These are phyloP conservation scores for Suillus cothurnatus DNA, from an alignment of 768 basidiomycete species.

Conservation along the genomic window DNA sequence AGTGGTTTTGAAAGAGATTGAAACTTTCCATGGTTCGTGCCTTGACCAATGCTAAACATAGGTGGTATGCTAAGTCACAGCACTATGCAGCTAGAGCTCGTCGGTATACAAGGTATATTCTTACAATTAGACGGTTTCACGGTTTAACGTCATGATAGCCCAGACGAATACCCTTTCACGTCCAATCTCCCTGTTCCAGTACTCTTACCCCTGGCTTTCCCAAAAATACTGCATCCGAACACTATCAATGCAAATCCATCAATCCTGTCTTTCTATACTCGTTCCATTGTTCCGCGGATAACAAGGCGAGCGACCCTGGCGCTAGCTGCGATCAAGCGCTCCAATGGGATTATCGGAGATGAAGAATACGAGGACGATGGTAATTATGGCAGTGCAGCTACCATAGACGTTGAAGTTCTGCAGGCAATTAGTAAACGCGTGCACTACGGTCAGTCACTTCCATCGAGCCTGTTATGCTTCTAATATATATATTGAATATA, in stretches of 20 bases:
- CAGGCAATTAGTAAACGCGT: slow-evolving; percentile 98
- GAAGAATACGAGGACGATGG: slow-evolving; percentile 89
- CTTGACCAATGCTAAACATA: slow-evolving; percentile 7
- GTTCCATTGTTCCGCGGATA: slow-evolving; percentile 87
- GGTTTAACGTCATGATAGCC: slow-evolving; percentile 50
- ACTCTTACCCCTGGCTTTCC: slow-evolving; percentile 71
- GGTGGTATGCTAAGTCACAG: slow-evolving; percentile 4
- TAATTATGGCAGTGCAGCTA: slow-evolving; percentile 96
- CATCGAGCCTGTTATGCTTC: not conserved
- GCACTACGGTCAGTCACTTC: slow-evolving; percentile 77
- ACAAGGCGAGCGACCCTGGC: slow-evolving; percentile 68
- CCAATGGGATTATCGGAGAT: slow-evolving; percentile 64
- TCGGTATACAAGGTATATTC: slow-evolving; percentile 85
- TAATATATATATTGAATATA: slow-evolving; percentile 36
- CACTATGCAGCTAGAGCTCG: slow-evolving; percentile 81
- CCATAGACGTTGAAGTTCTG: slow-evolving; percentile 94
- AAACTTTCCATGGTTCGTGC: slow-evolving; percentile 88
- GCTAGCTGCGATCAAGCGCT: slow-evolving; percentile 67
- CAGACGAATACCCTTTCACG: slow-evolving; percentile 98
- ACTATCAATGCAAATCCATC: slow-evolving; percentile 83
- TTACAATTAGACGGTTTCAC: not conserved
- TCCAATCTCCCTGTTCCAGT: slow-evolving; percentile 79
- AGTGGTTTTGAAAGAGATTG: slow-evolving; percentile 98
- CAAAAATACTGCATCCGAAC: slow-evolving; percentile 77
- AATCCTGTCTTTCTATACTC: slow-evolving; percentile 88